Evolutionary conservation across 257 asterid species (phyloP), one percentile per base, ranked within the genome.

Genomic region (Gentiana dahurica): DNA sequence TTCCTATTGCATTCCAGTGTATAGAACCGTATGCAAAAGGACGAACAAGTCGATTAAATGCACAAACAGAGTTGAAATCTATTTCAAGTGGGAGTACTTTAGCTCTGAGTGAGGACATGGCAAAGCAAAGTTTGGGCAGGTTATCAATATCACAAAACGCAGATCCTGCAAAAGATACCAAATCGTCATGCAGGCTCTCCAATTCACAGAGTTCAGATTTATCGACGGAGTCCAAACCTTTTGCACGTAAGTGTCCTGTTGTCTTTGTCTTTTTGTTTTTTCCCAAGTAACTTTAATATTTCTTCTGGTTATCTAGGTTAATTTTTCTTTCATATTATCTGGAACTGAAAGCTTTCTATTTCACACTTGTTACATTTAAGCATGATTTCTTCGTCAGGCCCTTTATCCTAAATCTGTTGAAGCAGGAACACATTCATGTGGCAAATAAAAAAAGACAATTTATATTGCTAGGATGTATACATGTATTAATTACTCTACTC

Each of bases 21-120:
- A 76, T 79, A 59, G 99, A 85, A 77, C 99, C 97, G 59, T 83
- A 83, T 75, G 90, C 93, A 65, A 65, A 70, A 74, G 78, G 89
- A 47, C 78, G 64, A 60, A 68, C 84, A 61, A 62, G 81, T 68
- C 80, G 73, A 46, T 61, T 65, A 61, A 83, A 74, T 78, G 85
- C 76, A 44, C 88, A 76, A 60, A 60, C 67, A 61, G 95, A 83
- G 35, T 12, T 73, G 60, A 92, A 83, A 73, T 68, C 89, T 44
- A 81, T 58, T 73, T 77, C 91, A 51, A 75, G 85, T 61, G 79
- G 86, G 55, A 67, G 53, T 72, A 72, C 85, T 63, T 62, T 90
- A 48, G 73, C 71, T 53, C 63, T 67, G 57, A 67, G 72, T 59
- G 97, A 80, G 70, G 87, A 85, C 62, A 68, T 75, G 50, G 70